Evolutionary conservation across 1,284 basidiomycete genomes (phyloP).

Genomic region (Microbotryum violaceum): DNA sequence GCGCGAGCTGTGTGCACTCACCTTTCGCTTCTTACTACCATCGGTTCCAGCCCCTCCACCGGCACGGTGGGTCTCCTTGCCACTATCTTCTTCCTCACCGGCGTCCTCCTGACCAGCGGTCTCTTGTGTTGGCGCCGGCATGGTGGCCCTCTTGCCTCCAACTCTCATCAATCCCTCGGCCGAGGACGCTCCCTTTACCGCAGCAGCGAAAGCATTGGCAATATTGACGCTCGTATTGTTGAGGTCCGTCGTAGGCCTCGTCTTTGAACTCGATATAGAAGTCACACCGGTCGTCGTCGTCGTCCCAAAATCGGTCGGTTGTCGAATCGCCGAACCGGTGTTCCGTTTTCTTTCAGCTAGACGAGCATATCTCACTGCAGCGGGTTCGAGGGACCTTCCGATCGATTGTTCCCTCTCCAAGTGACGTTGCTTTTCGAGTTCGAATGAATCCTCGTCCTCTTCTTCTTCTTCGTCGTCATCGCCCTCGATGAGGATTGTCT

Average conservation of each 20-base stretch:
- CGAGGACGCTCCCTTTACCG: conserved; percentile 22
- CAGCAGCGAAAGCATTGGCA: conserved; percentile 59
- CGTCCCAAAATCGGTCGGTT: not conserved
- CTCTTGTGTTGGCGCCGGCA: not conserved
- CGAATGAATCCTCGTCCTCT: conserved; percentile 17
- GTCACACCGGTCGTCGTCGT: not conserved
- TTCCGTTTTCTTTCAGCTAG: conserved; percentile 9
- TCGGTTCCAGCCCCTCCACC: not conserved
- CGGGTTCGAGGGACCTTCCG: conserved; percentile 41
- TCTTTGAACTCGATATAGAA: not conserved
- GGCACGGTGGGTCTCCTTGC: not conserved
- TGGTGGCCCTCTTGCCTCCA: not conserved
- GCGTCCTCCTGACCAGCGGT: not conserved
- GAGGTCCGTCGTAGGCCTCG: conserved; percentile 40
- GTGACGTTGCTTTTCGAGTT: conserved; percentile 41
- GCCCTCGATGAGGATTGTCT: conserved; percentile 30
- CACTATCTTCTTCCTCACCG: conserved; percentile 1
- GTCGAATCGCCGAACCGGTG: conserved; percentile 7
- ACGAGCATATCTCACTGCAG: conserved; percentile 27
- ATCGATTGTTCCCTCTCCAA: conserved; percentile 49
- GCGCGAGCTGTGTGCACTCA: not conserved
- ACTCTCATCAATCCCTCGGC: not conserved
- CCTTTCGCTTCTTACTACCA: conserved; percentile 29
- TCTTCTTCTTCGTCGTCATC: conserved; percentile 34
- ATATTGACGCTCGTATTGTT: conserved; percentile 71